Percentiles rank a stretch among this genome's conserved stretches.
Evolutionary conservation across 176 grass and related monocot genomes (phyloP).

Genomic region (Alopecurus myosuroides): DNA sequence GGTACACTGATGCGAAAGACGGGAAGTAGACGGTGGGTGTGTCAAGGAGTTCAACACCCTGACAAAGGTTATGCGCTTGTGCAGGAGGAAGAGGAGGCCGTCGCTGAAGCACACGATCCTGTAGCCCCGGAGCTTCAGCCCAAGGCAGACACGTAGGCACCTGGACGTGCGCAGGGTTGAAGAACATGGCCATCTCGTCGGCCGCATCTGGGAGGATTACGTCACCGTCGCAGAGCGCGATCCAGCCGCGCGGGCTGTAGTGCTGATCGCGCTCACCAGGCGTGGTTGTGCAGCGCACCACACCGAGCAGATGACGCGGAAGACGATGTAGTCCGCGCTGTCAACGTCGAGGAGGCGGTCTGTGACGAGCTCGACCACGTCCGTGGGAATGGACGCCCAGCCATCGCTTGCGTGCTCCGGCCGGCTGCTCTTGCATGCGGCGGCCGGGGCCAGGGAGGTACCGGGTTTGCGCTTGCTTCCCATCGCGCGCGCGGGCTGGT

Average conservation of each 20-base stretch:
- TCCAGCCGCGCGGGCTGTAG: background rate
- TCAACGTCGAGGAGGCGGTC: background rate
- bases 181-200: background rate
- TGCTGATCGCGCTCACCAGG: too few species aligned
- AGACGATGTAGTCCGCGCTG: background rate
- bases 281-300: background rate
- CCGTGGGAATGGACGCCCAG: background rate
- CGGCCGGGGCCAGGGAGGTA: background rate
- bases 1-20: background rate
- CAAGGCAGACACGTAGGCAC: background rate
- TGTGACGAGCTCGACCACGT: background rate
- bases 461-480: background rate
- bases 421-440: background rate
- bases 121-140: background rate
- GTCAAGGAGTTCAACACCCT: conserved; percentile 13
- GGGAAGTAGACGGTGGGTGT: background rate
- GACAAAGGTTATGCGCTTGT: background rate
- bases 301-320: background rate
- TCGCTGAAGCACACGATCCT: background rate
- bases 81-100: background rate
- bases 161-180: background rate
- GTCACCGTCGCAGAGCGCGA: background rate
- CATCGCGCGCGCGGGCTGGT: background rate
- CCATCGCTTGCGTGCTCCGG: background rate
- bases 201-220: background rate